Conservation (phyloP, 495 filamentous ascomycete species). For the Penicillium verhagenii region DNA sequence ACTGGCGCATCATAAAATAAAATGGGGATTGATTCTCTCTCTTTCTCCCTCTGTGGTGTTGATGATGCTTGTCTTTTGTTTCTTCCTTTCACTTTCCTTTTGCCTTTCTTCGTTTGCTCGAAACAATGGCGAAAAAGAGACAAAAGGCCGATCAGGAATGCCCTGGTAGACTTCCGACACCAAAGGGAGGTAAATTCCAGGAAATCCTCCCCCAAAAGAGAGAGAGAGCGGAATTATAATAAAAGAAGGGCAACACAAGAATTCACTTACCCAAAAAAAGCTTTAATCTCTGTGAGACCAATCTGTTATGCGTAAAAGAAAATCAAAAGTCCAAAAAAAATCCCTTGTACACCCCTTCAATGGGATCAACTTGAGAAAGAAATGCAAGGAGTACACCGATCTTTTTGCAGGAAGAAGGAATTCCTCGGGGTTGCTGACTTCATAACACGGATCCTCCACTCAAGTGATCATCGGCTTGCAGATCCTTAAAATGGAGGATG, state of each 20-base stretch:
- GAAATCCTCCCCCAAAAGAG: too few relatives aligned
- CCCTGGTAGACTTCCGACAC: neutral
- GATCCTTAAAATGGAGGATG: constrained; percentile 12
- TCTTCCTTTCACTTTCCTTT: neutral
- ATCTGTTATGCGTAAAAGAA: constrained; percentile 3
- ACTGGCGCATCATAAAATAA: neutral
- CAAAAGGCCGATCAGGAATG: neutral
- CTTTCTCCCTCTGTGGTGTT: neutral
- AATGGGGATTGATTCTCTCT: neutral
- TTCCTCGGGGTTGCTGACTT: constrained; percentile 27
- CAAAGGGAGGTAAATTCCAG: neutral
- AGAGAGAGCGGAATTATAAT: too few relatives aligned
- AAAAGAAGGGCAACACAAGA: constrained; percentile 7
- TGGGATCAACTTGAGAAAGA: constrained; percentile 11
- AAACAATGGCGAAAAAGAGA: neutral
- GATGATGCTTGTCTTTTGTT: neutral
- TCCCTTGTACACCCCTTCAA: constrained; percentile 21
- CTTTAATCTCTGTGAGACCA: constrained; percentile 13
- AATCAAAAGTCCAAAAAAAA: neutral
- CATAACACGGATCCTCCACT: constrained; percentile 26
- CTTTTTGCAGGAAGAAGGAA: constrained; percentile 21
- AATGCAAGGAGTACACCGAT: constrained; percentile 24
- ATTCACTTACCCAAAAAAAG: constrained; percentile 9
- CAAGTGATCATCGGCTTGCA: constrained; percentile 26
- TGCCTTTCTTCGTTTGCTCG: neutral